Conservation (phyloP, 306 rosid genomes). For the Parietaria judaica region DNA sequence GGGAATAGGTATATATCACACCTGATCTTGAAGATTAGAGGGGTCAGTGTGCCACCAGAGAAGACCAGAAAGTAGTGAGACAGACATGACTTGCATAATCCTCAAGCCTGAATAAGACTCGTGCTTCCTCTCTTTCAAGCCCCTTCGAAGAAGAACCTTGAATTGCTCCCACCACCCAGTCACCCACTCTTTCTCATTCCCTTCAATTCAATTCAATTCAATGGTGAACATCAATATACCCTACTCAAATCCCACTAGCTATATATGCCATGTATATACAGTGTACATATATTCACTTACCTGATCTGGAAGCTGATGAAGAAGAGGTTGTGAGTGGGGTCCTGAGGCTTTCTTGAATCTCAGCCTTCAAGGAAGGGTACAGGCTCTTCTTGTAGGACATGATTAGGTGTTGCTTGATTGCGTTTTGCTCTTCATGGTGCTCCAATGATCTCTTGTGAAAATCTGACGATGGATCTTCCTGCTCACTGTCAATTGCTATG, state of each 20-base stretch:
- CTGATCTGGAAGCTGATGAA: not conserved
- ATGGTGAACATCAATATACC: not conserved
- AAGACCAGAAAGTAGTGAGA: slow-evolving; percentile 72
- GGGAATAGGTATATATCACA: slow-evolving; percentile 4
- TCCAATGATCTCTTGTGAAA: slow-evolving; percentile 30
- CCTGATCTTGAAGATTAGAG: slow-evolving; percentile 83
- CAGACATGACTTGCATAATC: slow-evolving; percentile 86
- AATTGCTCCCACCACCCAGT: slow-evolving; percentile 84
- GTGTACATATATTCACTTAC: slow-evolving; percentile 30
- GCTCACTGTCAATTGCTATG: slow-evolving; percentile 55
- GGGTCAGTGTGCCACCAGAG: slow-evolving; percentile 82
- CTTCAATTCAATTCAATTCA: slow-evolving; percentile 13
- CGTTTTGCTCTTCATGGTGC: slow-evolving; percentile 52
- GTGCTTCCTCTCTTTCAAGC: slow-evolving; percentile 70
- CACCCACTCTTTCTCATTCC: slow-evolving; percentile 51
- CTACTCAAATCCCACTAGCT: not conserved
- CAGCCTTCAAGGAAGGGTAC: slow-evolving; percentile 61
- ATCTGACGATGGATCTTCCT: slow-evolving; percentile 40
- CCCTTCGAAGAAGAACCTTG: slow-evolving; percentile 64
- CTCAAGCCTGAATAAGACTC: slow-evolving; percentile 82
- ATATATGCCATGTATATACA: not conserved
- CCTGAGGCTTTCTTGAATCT: slow-evolving; percentile 35
- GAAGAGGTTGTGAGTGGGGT: slow-evolving; percentile 22
- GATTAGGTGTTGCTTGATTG: slow-evolving; percentile 56
- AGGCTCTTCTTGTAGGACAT: slow-evolving; percentile 56